Base-by-base conservation (phyloP, 352 stramenopile genomes). In the Phytophthora hibernalis region DNA sequence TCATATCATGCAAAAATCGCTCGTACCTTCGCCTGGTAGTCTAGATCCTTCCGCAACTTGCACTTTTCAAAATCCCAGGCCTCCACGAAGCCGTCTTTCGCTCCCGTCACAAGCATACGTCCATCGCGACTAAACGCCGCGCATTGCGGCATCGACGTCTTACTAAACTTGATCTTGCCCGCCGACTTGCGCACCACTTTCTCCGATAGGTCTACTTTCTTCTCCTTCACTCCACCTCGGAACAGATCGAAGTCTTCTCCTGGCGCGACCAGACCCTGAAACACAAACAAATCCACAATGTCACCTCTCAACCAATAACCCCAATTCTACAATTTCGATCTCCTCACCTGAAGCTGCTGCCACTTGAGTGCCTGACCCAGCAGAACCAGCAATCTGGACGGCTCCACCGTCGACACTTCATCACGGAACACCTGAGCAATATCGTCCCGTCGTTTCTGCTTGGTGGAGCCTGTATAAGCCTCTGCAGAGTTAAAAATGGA, bases 1-100 rank as follows among this genome's bases (percentile, higher is more conserved):
- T 22, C 35, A 24, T 11, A 20, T 45, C 8, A 22, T 20, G 38
- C 35, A 49, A 9, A 31, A 60, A 21, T 50, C 33, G 8, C 9
- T 26, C 50, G 28, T 48, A 89, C 82, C 67, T 91, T 91, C 0
- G 86, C 80, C 80, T 99, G 96, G 66, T 98, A 99, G n/a, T 88
- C 77, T 16, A 98, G 74, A 71, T 98, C 95, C 64, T 95, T 97
- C 18, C 90, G 79, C 49, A 98, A 61, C 35, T 86, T 89, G 62
- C 90, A 97, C 48, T 95, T 97, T 43, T 97, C 90, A 60, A 84
- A 77, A 74, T 98, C 91, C 93, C 93, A 99, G 38, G 97, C 85
- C 70, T 99, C 96, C 31, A 99, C 86, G 61, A 99, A 97, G 5
- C 95, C 95, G 71, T 99, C 96, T 44, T 97, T 97, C 0, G 90